Conservation (phyloP, 2,329 filamentous ascomycete species). For the Scleromitrula shiraiana region DNA sequence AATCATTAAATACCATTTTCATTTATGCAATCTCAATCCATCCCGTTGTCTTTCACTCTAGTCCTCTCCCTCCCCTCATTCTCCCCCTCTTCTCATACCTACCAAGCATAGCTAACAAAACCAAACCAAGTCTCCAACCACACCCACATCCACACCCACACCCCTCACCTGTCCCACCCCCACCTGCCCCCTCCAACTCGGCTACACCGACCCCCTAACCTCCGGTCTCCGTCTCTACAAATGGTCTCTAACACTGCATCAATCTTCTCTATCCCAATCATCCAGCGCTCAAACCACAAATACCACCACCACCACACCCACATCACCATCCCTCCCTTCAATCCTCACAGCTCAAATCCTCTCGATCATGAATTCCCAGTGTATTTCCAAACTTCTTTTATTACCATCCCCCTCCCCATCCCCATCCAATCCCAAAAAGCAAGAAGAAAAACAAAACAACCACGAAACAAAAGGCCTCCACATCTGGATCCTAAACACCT, state of each 20-base stretch:
- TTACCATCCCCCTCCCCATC: slow-evolving; percentile 1
- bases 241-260: slow-evolving; percentile 15
- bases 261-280: neutral
- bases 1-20: too few species aligned
- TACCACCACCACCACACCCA: neutral
- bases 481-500: slow-evolving; percentile 5
- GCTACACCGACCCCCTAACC: slow-evolving; percentile 19
- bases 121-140: too few species aligned
- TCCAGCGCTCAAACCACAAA: neutral
- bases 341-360: slow-evolving; percentile 17
- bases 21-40: too few species aligned
- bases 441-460: too few species aligned
- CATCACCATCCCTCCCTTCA: slow-evolving; percentile 11
- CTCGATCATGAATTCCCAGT: slow-evolving; percentile 9
- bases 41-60: too few species aligned
- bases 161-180: neutral
- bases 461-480: neutral
- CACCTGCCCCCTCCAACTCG: slow-evolving; percentile 18
- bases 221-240: slow-evolving; percentile 24
- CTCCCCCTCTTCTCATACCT: too few species aligned
- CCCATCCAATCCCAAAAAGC: too few species aligned
- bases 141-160: too few species aligned
- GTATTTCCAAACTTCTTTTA: slow-evolving; percentile 2
- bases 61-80: too few species aligned
- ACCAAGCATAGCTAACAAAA: too few species aligned